Evolutionary conservation across 257 asterid genomes (phyloP), one percentile per base, ranked within the genome.

Genomic region (Solanum appendiculatum): DNA sequence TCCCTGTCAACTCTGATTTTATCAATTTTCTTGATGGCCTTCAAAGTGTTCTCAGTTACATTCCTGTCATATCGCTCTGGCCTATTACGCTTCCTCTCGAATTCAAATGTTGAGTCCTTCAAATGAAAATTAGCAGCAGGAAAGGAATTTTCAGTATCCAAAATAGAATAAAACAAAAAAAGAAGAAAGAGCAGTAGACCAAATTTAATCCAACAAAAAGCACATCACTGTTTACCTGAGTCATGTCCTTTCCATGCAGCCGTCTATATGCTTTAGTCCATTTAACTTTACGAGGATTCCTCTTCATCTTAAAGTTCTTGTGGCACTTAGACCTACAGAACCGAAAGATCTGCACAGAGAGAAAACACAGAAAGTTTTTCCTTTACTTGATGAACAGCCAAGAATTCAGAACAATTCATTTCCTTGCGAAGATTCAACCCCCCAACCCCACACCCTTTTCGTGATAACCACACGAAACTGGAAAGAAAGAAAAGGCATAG

Each of bases 241-340:
- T 95, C 99, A 94, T 97, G 90, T 95, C 99, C 96, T 94, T 96
- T 46, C 96, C 98, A 51, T 94, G 95, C 90, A 94, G 89, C 85
- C 96, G 86, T 86, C 98, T 95, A 91, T 92, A 95, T 68, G 98
- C 98, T 91, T 96, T 96, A 5, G 98, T 96, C 99, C 99, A 96
- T 88, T 94, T 92, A 13, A 96, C 98, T 84, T 96, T 94, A 12
- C 98, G 98, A 23, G 98, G 98, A 73, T 96, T 96, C 89, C 99
- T 94, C 97, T 96, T 96, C 99, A 96, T 96, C 93, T 95, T 95
- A 90, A 94, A 95, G 93, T 96, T 95, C 82, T 95, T 95, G 91
- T 94, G 99, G 91, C 98, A 95, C 86, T 96, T 96, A 18, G 99
- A 94, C 54, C 98, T 94, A 87, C 98, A 94, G 80, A 96, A 95